Base-by-base conservation (phyloP, 78 protist species). In the Protostelium mycophagum region DNA sequence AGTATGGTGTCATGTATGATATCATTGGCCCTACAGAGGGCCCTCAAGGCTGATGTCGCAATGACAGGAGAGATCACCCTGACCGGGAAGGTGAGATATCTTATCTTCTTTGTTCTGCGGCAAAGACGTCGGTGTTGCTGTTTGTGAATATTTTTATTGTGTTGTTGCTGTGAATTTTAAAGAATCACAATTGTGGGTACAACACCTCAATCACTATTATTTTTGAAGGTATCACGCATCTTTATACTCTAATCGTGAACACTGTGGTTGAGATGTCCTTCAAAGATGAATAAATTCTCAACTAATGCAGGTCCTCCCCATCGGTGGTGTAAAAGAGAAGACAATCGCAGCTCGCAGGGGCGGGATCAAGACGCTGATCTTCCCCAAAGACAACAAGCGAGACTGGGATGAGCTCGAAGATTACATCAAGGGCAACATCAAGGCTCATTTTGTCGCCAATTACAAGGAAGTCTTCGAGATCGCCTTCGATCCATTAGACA, bases 11-110 rank as follows among this genome's bases (percentile, higher is more conserved):
- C 96, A 0, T 94, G 98, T 28, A 37, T 98, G 0, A 35, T 95
- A 23, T 96, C 98, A 28, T 87, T 97, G 37, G 98, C 98, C 35
- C 39, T 90, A 28, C 84, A 87, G 23, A 92, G 38, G 73, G 88
- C 96, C 10, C 84, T 93, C 35, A 35, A 63, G 36, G 83, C 86
- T 9, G 84, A 94, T 34, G 35, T 95, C 0, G 98, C 98, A 29
- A 97, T 98, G 98, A 96, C 98, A 28, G 99, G 99, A 51, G 99
- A 98, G 89, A 31, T 98, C 39, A 90, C 95, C 0, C 96, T 97
- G 35, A 95, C 97, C n/a, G 98, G 97, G 31, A 92, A 92, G 89
- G 91, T 91, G 1, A 88, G 63, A 51, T n/a, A n/a, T n/a, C n/a
- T n/a, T n/a, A n/a, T n/a, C n/a, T n/a, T n/a, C n/a, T n/a, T n/a